phyloP scores from a whole-genome alignment of 352 stramenopile species.

The Pythium sukuiense region DNA sequence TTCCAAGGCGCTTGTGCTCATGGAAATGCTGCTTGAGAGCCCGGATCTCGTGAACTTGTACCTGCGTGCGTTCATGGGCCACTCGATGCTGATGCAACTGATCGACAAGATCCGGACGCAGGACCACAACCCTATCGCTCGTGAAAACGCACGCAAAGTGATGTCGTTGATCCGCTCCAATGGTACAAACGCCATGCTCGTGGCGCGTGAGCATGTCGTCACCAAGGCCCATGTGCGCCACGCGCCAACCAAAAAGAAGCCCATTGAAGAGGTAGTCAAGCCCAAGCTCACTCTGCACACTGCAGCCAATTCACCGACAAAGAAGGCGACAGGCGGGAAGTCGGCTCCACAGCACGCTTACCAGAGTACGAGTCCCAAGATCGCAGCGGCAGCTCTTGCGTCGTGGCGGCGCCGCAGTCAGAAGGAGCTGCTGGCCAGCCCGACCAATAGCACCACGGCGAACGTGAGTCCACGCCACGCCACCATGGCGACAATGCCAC shows the following conservation, averaged over 20 bases:
- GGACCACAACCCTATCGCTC: conserved; percentile 43
- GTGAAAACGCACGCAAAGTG: conserved; percentile 53
- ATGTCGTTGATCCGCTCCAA: conserved; percentile 59
- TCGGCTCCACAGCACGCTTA: background rate
- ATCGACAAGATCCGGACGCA: conserved; percentile 37
- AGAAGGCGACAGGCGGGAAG: background rate
- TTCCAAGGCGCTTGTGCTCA: conserved; percentile 51
- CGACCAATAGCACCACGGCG: background rate
- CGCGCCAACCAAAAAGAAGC: conserved; percentile 22
- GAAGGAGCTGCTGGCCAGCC: conserved; percentile 20
- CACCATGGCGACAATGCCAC: conserved; percentile 1
- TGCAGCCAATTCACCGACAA: background rate
- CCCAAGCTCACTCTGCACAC: conserved; percentile 12
- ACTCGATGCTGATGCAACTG: conserved; percentile 29
- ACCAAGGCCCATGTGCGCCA: conserved; percentile 35
- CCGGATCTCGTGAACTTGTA: conserved; percentile 36
- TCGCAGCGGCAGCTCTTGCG: conserved; percentile 26
- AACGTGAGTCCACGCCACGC: background rate
- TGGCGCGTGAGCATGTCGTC: conserved; percentile 31
- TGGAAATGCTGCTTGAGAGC: conserved; percentile 58
- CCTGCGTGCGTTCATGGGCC: conserved; percentile 32
- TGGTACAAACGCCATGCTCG: conserved; percentile 36
- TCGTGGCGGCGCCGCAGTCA: conserved; percentile 27
- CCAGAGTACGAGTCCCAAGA: conserved; percentile 22
- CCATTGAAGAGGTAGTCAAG: background rate